A percentile compares a stretch with the other conserved stretches of the same genome.
Evolutionary conservation across 257 asterid genomes (phyloP).

Genomic region (Capsicum pubescens): DNA sequence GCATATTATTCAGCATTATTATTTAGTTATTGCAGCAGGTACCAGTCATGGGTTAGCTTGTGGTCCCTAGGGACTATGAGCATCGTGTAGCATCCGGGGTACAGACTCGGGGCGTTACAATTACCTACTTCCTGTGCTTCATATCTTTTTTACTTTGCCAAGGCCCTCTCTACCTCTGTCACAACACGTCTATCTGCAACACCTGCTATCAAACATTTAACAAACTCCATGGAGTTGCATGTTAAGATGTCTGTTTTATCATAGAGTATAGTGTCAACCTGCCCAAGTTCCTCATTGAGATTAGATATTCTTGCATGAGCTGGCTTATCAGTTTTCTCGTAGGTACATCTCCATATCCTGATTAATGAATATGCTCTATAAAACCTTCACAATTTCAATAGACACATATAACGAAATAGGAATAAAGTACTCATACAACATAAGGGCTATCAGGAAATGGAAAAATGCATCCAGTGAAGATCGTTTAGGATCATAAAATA

Average conservation of each 20-base stretch:
- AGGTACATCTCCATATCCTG: slow-evolving; percentile 84
- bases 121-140: no score
- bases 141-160: no score
- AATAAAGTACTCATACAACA: slow-evolving; percentile 88
- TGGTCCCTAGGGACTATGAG: no score
- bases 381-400: slow-evolving; percentile 89
- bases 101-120: no score
- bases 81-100: no score
- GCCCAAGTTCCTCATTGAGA: slow-evolving; percentile 96
- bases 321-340: slow-evolving; percentile 75
- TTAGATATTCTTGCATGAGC: slow-evolving; percentile 95
- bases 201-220: slow-evolving; percentile 87
- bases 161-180: slow-evolving; percentile 40
- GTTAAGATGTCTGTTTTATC: slow-evolving; percentile 97
- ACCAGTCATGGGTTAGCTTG: no score
- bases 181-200: slow-evolving; percentile 82
- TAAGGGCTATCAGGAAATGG: slow-evolving; percentile 91
- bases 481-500: slow-evolving; percentile 63
- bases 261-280: slow-evolving; percentile 83
- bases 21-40: no score
- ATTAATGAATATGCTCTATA: slow-evolving; percentile 81
- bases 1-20: no score
- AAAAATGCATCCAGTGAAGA: slow-evolving; percentile 67
- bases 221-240: slow-evolving; percentile 95
- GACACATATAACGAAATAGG: slow-evolving; percentile 98